These are phyloP conservation scores for Pythium aquatile DNA, from an alignment of 352 stramenopile genomes.

Conservation along the genomic window DNA sequence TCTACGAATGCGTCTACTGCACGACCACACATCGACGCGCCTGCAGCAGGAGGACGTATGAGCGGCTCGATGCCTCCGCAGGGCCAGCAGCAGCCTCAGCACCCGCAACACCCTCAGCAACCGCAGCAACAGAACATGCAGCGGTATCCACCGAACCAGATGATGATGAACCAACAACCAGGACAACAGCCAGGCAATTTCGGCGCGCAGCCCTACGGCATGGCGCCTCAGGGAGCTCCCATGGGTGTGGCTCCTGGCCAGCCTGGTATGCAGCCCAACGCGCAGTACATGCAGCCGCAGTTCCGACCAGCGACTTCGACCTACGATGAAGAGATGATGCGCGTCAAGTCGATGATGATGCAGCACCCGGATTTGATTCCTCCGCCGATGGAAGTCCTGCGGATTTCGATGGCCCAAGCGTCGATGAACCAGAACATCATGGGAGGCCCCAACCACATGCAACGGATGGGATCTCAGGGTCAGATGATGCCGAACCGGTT, in stretches of 20 bases:
- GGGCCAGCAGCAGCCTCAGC: slow-evolving; percentile 27
- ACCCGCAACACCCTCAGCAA: slow-evolving; percentile 32
- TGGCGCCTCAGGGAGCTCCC: slow-evolving; percentile 28
- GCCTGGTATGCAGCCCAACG: slow-evolving; percentile 34
- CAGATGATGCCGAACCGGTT: slow-evolving; percentile 61
- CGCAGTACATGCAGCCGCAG: slow-evolving; percentile 65
- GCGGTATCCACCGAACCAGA: slow-evolving; percentile 59
- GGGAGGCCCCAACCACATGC: slow-evolving; percentile 64
- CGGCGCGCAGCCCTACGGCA: slow-evolving; percentile 53
- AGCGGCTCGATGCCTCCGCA: slow-evolving; percentile 15
- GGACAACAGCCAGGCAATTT: slow-evolving; percentile 39
- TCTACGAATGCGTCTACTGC: slow-evolving; percentile 61
- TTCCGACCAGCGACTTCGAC: slow-evolving; percentile 64
- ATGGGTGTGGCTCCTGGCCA: slow-evolving; percentile 32
- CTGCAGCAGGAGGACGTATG: slow-evolving; percentile 24
- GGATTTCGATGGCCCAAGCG: slow-evolving; percentile 80
- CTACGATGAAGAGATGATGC: slow-evolving; percentile 86
- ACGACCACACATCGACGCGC: slow-evolving; percentile 61
- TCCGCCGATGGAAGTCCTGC: slow-evolving; percentile 83
- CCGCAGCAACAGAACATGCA: slow-evolving; percentile 36
- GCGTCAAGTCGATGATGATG: slow-evolving; percentile 89
- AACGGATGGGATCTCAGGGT: slow-evolving; percentile 41
- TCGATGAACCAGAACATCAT: slow-evolving; percentile 62
- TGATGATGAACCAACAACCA: slow-evolving; percentile 66
- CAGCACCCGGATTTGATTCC: slow-evolving; percentile 85